Evolutionary conservation across 2,329 filamentous ascomycete genomes (phyloP).

Genomic region (Seiridium cupressi): DNA sequence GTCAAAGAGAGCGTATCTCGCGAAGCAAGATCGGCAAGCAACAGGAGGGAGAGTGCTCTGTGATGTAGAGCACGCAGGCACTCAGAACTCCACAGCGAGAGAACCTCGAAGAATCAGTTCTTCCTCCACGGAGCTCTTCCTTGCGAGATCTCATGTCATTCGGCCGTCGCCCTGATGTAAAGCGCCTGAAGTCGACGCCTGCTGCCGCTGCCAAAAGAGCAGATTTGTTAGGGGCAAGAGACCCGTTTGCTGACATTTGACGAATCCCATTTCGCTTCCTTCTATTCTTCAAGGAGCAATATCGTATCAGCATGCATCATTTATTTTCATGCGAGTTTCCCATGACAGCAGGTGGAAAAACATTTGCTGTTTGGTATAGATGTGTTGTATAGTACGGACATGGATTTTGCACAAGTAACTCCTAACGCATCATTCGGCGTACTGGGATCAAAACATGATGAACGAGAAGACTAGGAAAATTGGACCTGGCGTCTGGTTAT

Average conservation of each 20-base stretch:
- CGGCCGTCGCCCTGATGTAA: neutral
- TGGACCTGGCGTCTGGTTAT: conserved; percentile 5
- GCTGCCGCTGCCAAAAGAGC: neutral
- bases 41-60: conserved; percentile 81
- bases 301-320: too few relatives aligned
- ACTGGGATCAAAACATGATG: neutral
- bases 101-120: neutral
- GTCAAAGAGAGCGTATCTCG: conserved; percentile 75
- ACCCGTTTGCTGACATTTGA: conserved; percentile 1
- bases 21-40: conserved; percentile 79
- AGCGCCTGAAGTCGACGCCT: neutral
- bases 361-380: neutral
- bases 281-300: too few relatives aligned
- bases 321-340: neutral
- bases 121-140: conserved; percentile 5
- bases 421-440: neutral
- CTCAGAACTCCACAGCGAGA: conserved; percentile 4
- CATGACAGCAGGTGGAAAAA: neutral
- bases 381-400: conserved; percentile 4
- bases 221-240: neutral
- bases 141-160: neutral
- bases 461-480: neutral
- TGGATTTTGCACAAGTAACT: neutral
- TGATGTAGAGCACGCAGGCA: conserved; percentile 61
- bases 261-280: neutral